Evolutionary conservation across 139 green algal genomes (phyloP).

Genomic region (Dunaliella primolecta): DNA sequence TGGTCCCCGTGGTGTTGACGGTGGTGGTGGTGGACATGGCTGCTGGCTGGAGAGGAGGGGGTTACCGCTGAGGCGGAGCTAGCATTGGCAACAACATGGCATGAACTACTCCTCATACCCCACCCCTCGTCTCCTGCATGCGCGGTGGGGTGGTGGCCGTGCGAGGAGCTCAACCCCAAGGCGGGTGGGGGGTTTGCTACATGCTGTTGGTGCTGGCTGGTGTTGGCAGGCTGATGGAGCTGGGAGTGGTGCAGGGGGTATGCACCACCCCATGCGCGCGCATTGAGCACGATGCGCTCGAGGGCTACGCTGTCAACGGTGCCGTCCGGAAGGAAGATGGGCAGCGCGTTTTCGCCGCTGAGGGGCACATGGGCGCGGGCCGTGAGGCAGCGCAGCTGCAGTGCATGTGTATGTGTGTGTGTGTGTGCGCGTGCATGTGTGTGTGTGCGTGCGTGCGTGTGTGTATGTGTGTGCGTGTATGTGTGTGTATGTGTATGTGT

Average conservation of each 20-base stretch:
- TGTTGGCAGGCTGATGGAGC: conserved; percentile 9
- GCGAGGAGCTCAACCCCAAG: too few relatives aligned
- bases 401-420: too few relatives aligned
- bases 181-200: too few relatives aligned
- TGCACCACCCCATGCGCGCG: conserved; percentile 23
- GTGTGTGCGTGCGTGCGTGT: too few relatives aligned
- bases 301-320: conserved; percentile 63
- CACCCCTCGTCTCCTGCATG: background rate
- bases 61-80: background rate
- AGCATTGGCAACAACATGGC: background rate
- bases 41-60: background rate
- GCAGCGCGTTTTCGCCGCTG: conserved; percentile 91
- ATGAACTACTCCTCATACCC: background rate
- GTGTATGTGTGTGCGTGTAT: too few relatives aligned
- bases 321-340: conserved; percentile 61
- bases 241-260: background rate
- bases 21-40: background rate
- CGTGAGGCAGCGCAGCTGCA: conserved; percentile 60
- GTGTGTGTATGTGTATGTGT: too few relatives aligned
- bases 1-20: background rate
- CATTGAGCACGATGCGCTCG: conserved; percentile 73
- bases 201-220: background rate
- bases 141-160: background rate
- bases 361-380: conserved; percentile 63
- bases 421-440: too few relatives aligned